Base-by-base conservation (phyloP, 129 eudicot genomes). In the Centella asiatica region DNA sequence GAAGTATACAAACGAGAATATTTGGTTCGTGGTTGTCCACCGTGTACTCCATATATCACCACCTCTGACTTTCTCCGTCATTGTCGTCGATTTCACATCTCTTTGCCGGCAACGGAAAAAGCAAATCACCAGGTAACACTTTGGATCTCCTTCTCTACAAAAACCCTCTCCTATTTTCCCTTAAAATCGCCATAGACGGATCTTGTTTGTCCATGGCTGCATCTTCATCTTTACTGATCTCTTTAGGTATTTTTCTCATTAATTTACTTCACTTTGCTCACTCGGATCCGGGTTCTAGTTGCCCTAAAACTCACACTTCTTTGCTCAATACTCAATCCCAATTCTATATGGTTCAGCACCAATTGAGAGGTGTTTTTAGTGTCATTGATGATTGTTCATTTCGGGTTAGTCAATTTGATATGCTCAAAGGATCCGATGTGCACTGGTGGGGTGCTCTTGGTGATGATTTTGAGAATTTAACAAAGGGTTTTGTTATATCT, bases 401-500 rank as follows among this genome's bases (percentile, higher is more conserved):
- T 80, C 77, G 87, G 75, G 94, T 92, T 65, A 77, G 81, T 55
- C 72, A 81, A 18, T 92, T 92, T 37, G 98, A 92, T 71, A 92
- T 92, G 98, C 84, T 92, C 22, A 59, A 69, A 29, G 95, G 90
- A 37, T 66, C 88, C 20, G 82, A 92, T 77, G 96, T 92, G 57
- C 90, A 74, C 68, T 92, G 98, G 96, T 87, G 98, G 98, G 98
- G 98, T 55, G 82, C 98, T 8, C 2, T 28, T 6, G 98, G 95
- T 22, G 80, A 72, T 44, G 80, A 76, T 78, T 80, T 87, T 66
- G 73, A 70, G 4, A 92, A 87, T 80, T 68, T 92, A 57, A 92
- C 96, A 36, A 65, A 77, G 65, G 98, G 98, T 61, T 92, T 92
- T 45, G 66, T 79, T 29, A 69, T 87, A 31, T 87, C 95, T 17